phyloP scores from a whole-genome alignment of 2,329 filamentous ascomycete genomes.

The Aspergillus pseudonomiae region DNA sequence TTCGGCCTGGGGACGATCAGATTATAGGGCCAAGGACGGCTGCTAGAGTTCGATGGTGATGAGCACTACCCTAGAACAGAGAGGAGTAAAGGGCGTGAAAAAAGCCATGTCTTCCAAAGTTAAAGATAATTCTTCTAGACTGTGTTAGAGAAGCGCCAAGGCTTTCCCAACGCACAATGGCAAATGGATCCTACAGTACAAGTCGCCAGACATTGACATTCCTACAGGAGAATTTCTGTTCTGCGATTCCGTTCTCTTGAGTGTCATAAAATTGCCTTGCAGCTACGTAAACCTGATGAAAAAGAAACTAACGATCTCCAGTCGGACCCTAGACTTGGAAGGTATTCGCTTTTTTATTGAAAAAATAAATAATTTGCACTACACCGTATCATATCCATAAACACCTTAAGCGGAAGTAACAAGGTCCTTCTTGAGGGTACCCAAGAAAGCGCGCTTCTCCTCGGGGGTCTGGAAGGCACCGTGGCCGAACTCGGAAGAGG shows the following conservation, averaged over 20 bases:
- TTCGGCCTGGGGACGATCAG: background rate
- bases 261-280: constrained; percentile 10
- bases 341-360: constrained; percentile 48
- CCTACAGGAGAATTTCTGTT: background rate
- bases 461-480: constrained; percentile 98
- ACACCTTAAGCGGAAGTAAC: constrained; percentile 57
- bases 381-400: constrained; percentile 41
- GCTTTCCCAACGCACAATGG: background rate
- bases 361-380: constrained; percentile 42
- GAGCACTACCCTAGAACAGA: background rate
- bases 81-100: no score
- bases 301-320: constrained; percentile 5
- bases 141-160: background rate
- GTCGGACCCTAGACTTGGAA: constrained; percentile 24
- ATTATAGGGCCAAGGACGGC: background rate
- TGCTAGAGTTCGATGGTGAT: background rate
- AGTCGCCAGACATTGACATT: background rate
- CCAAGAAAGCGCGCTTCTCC: constrained; percentile 97
- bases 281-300: constrained; percentile 12
- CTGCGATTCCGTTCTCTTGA: background rate
- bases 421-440: constrained; percentile 99
- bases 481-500: constrained; percentile 99
- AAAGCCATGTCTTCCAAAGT: no score
- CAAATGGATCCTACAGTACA: background rate
- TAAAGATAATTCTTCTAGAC: background rate